Evolutionary conservation across 2,329 filamentous ascomycete genomes (phyloP).

Genomic region (Xylariaceae sp.): DNA sequence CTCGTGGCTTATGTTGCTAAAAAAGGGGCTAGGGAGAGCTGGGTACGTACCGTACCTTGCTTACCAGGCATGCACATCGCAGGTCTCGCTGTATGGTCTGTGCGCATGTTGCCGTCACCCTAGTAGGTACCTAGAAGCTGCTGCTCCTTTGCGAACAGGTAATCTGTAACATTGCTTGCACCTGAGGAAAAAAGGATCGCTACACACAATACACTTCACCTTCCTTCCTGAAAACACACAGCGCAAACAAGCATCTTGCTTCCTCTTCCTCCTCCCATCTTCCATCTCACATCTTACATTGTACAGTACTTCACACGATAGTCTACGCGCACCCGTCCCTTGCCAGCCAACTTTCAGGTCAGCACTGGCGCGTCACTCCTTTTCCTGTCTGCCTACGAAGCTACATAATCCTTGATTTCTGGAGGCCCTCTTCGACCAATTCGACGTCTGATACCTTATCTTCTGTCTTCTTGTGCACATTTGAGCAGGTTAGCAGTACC

Average conservation of each 20-base stretch:
- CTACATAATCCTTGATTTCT: constrained; percentile 31
- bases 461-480: constrained; percentile 24
- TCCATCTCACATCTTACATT: constrained; percentile 20
- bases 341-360: constrained; percentile 14
- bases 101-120: constrained; percentile 1
- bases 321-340: constrained; percentile 10
- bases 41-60: neutral
- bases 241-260: constrained; percentile 23
- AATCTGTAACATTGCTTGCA: constrained; percentile 37
- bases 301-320: constrained; percentile 31
- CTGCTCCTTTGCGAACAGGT: constrained; percentile 41
- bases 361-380: constrained; percentile 32
- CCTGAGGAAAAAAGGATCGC: constrained; percentile 33
- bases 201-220: constrained; percentile 23
- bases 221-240: constrained; percentile 23
- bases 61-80: too few relatives aligned
- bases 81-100: constrained; percentile 6
- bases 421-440: constrained; percentile 30
- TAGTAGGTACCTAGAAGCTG: neutral
- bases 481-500: constrained; percentile 9
- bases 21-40: neutral
- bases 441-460: constrained; percentile 31
- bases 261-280: constrained; percentile 11
- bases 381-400: constrained; percentile 23
- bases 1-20: too few relatives aligned